A percentile compares a stretch with the other conserved stretches of the same genome.
phyloP scores from a whole-genome alignment of 2,329 filamentous ascomycete genomes.

The Pyrenophora graminea region DNA sequence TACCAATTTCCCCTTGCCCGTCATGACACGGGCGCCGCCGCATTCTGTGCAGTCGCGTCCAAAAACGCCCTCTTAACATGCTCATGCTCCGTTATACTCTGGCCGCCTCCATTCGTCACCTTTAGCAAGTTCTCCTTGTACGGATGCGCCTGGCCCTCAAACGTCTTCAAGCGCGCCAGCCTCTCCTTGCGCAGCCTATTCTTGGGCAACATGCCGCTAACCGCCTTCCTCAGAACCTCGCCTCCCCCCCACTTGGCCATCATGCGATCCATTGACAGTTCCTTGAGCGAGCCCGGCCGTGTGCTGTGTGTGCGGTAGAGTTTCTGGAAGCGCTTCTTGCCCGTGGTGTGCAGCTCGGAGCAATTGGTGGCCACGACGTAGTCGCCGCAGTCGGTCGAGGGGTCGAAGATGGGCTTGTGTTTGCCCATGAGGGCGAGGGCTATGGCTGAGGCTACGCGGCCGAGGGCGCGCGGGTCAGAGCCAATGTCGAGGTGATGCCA shows the following conservation, averaged over 20 bases:
- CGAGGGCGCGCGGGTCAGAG: conserved; percentile 74
- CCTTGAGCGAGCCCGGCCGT: conserved; percentile 80
- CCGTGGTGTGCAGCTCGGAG: conserved; percentile 82
- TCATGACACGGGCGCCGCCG: conserved; percentile 28
- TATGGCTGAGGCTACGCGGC: conserved; percentile 85
- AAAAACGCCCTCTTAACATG: conserved; percentile 47
- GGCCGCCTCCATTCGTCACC: conserved; percentile 56
- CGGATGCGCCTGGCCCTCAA: conserved; percentile 89
- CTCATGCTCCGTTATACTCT: conserved; percentile 40
- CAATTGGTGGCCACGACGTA: conserved; percentile 96
- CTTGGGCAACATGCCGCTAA: conserved; percentile 97
- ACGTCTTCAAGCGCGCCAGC: conserved; percentile 87
- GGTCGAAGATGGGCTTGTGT: conserved; percentile 97
- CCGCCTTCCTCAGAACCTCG: conserved; percentile 88
- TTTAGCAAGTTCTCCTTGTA: conserved; percentile 86
- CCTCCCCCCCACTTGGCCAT: conserved; percentile 92
- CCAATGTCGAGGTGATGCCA: conserved; percentile 88
- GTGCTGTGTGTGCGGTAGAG: conserved; percentile 95
- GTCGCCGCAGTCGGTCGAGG: conserved; percentile 97
- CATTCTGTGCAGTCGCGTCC: conserved; percentile 20
- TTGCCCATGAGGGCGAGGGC: conserved; percentile 93
- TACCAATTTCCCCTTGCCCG: neutral
- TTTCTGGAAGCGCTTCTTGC: conserved; percentile 92
- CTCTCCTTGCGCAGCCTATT: conserved; percentile 88
- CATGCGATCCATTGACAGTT: conserved; percentile 92